Conservation (phyloP, 139 green algal genomes). For the Nannochloris sp. region DNA sequence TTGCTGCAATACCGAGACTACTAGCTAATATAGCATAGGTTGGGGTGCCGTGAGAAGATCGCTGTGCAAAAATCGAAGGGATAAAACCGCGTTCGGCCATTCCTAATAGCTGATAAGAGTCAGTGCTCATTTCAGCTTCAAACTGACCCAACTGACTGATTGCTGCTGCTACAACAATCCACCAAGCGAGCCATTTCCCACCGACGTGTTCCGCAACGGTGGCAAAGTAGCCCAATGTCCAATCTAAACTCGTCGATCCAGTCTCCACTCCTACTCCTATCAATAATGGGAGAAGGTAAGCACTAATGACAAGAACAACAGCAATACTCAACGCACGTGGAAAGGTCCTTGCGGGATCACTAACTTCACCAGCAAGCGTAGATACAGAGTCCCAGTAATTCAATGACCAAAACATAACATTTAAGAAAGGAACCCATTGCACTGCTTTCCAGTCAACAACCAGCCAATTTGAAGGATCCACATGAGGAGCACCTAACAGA, state of each 20-base stretch:
- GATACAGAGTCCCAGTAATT: constrained; percentile 89
- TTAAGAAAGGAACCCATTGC: constrained; percentile 83
- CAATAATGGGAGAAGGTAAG: constrained; percentile 72
- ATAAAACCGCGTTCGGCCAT: constrained; percentile 96
- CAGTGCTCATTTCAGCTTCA: constrained; percentile 85
- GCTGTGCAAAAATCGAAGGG: constrained; percentile 49
- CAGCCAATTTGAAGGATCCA: constrained; percentile 60
- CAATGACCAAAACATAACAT: constrained; percentile 97
- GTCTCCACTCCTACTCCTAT: constrained; percentile 73
- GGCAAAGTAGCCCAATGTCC: constrained; percentile 82
- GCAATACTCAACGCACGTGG: constrained; percentile 65
- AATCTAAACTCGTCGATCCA: constrained; percentile 33
- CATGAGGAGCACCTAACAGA: constrained; percentile 46
- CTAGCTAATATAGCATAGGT: constrained; percentile 77
- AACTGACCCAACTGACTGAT: constrained; percentile 91
- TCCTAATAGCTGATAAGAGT: constrained; percentile 86
- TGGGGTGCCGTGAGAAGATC: constrained; percentile 78
- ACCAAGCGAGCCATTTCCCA: constrained; percentile 75
- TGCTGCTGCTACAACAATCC: constrained; percentile 77
- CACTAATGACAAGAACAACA: constrained; percentile 58
- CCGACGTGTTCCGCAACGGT: constrained; percentile 67
- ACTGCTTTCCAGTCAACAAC: constrained; percentile 45
- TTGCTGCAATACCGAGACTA: constrained; percentile 61
- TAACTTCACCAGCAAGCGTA: constrained; percentile 88
- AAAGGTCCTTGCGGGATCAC: constrained; percentile 61